Conservation (phyloP, 2,329 filamentous ascomycete genomes). For the Microcera coccophila region DNA sequence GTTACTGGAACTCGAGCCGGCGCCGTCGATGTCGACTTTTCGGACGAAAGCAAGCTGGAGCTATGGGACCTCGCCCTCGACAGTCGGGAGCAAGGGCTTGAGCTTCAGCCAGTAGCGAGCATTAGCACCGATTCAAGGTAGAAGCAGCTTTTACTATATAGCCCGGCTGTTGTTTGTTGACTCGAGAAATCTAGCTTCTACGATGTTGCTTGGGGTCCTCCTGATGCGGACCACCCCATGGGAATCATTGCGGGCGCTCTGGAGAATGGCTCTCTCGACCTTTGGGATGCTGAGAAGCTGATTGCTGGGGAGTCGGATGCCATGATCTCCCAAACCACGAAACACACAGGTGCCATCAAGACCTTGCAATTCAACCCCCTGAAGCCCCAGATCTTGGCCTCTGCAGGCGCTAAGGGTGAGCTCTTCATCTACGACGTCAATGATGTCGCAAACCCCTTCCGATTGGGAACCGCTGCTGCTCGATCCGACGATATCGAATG, state of each 20-base stretch:
- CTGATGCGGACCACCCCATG: constrained; percentile 70
- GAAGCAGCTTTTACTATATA: constrained; percentile 11
- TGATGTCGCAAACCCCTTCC: constrained; percentile 81
- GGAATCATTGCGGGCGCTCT: constrained; percentile 94
- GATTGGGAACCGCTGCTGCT: constrained; percentile 80
- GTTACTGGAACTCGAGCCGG: constrained; percentile 93
- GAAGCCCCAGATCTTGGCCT: constrained; percentile 85
- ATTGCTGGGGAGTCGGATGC: constrained; percentile 61
- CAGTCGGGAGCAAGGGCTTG: constrained; percentile 67
- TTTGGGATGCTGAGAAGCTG: constrained; percentile 83
- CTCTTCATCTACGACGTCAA: constrained; percentile 94
- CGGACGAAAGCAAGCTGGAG: constrained; percentile 93
- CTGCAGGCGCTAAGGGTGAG: constrained; percentile 90
- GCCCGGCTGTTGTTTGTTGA: constrained; percentile 13
- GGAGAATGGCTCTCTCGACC: constrained; percentile 87
- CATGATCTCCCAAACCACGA: constrained; percentile 79
- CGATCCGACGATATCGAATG: constrained; percentile 94
- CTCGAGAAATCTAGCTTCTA: constrained; percentile 69
- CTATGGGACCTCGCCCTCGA: constrained; percentile 91
- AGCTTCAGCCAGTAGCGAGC: constrained; percentile 80
- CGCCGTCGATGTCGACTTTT: constrained; percentile 95
- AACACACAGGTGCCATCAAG: constrained; percentile 91
- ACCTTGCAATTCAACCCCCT: constrained; percentile 94
- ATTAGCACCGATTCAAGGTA: constrained; percentile 89
- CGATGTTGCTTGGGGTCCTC: constrained; percentile 89